Evolutionary conservation across 306 rosid species (phyloP), one percentile per base, ranked within the genome.

Genomic region (Aeschynomene evenia): DNA sequence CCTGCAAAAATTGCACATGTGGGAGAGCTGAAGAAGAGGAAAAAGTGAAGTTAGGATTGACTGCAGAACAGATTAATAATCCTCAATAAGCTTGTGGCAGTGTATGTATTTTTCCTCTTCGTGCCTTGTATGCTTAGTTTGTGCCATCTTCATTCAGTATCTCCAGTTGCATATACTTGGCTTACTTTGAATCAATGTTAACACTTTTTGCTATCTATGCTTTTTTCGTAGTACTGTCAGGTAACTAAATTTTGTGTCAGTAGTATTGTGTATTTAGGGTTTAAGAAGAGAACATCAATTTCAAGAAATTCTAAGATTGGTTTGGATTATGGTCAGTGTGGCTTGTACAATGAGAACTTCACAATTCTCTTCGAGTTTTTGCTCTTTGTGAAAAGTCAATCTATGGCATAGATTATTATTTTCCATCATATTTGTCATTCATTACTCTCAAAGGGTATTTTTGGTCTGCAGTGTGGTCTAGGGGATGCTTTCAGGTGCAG

Each of bases 401-500:
- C 18, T 52, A 65, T 61, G 18, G 46, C 39, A 53, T 23, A 43
- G n/a, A n/a, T n/a, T n/a, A n/a, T 3, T 15, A 13, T 6, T 28
- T 40, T 9, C 2, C 43, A 18, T 53, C 10, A 4, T 49, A 48
- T 42, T 70, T 52, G 63, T 15, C 62, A 29, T n/a, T n/a, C n/a
- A n/a, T 67, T 72, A 19, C 49, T 69, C 83, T 85, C 19, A 83
- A 70, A 66, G 15, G n/a, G 72, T 72, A 62, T 62, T 21, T 77
- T 36, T 75, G 4, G 68, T 51, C 56, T 84, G 82, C 95, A 94
- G 99, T 94, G 99, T 85, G 97, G 97, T 7, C 82, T 94, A 8
- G 97, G 99, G 31, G 99, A 94, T 78, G 99, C 99, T 65, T 94
- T 94, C 67, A 91, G 99, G 72, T 94, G 99, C 74, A n/a, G 87